A percentile compares a stretch with the other conserved stretches of the same genome.
Evolutionary conservation across 2,329 filamentous ascomycete genomes (phyloP).

Genomic region (Byssothecium circinans): DNA sequence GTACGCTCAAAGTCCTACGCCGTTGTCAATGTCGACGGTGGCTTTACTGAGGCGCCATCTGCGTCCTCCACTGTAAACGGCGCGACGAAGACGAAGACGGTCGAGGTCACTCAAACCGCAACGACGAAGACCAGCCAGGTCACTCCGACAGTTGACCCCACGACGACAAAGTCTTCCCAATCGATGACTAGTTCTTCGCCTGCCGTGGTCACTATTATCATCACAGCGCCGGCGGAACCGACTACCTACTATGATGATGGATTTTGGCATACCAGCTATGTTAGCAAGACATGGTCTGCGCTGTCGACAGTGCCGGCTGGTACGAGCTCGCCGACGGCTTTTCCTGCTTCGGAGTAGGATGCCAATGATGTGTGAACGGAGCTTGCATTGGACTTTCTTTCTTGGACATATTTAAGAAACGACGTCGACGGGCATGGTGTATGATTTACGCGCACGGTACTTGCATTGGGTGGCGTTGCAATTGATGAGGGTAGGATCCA

Average conservation of each 20-base stretch:
- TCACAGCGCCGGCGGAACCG: slow-evolving; percentile 27
- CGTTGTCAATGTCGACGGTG: slow-evolving; percentile 46
- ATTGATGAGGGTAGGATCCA: not conserved
- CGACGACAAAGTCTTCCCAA: slow-evolving; percentile 11
- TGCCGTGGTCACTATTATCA: slow-evolving; percentile 33
- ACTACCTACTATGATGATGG: slow-evolving; percentile 49
- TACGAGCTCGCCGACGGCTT: not conserved
- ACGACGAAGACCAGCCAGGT: slow-evolving; percentile 29
- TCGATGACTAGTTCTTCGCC: slow-evolving; percentile 23
- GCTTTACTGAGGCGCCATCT: slow-evolving; percentile 26
- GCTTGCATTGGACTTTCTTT: slow-evolving; percentile 1
- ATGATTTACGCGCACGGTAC: not conserved
- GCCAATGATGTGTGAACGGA: not conserved
- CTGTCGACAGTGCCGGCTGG: slow-evolving; percentile 3
- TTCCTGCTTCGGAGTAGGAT: not conserved
- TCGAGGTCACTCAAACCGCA: slow-evolving; percentile 25
- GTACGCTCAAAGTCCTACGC: slow-evolving; percentile 39
- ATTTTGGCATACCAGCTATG: slow-evolving; percentile 50
- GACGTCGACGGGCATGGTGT: not conserved
- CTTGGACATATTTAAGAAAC: slow-evolving; percentile 4
- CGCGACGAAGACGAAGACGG: slow-evolving; percentile 31
- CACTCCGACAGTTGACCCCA: slow-evolving; percentile 25
- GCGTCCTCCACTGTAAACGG: slow-evolving; percentile 23
- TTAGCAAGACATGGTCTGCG: slow-evolving; percentile 36
- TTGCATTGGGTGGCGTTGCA: slow-evolving; percentile 10